Conservation (phyloP, 495 filamentous ascomycete species). For the Penicillium riverlandense region DNA sequence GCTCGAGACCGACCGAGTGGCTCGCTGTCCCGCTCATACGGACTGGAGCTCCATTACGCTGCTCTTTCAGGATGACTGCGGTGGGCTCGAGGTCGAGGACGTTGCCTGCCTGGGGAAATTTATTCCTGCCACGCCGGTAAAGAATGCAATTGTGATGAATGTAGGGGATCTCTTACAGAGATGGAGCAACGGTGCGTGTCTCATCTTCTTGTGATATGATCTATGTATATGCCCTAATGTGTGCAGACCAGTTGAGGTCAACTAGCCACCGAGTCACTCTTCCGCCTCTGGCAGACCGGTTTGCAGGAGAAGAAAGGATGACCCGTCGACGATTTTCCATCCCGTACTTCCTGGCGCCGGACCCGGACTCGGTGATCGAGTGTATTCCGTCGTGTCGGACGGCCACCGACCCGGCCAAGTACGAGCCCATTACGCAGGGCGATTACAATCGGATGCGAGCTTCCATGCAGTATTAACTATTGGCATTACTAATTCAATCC, state of each 20-base stretch:
- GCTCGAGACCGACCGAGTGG: constrained; percentile 34
- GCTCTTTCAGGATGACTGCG: constrained; percentile 46
- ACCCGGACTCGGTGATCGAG: constrained; percentile 48
- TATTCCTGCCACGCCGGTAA: constrained; percentile 42
- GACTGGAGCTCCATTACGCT: constrained; percentile 47
- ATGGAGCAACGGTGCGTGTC: constrained; percentile 50
- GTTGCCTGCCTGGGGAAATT: constrained; percentile 40
- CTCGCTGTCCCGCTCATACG: constrained; percentile 48
- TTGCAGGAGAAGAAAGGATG: constrained; percentile 33
- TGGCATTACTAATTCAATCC: neutral
- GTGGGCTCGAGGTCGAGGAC: constrained; percentile 52
- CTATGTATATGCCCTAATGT: neutral
- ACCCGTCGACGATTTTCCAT: constrained; percentile 52
- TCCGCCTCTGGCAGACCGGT: constrained; percentile 28
- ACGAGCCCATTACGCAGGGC: constrained; percentile 44
- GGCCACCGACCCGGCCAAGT: constrained; percentile 35
- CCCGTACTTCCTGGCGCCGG: constrained; percentile 53
- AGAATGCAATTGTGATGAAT: constrained; percentile 50
- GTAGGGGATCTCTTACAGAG: constrained; percentile 53
- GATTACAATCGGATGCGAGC: constrained; percentile 46
- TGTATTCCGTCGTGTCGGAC: constrained; percentile 45
- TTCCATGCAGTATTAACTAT: constrained; percentile 39
- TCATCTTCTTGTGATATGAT: neutral
- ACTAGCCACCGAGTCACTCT: constrained; percentile 49
- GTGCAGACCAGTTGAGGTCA: constrained; percentile 42